These are phyloP conservation scores for Austroboletus novae-zelandiae DNA, from an alignment of 1,284 basidiomycete species.

Conservation along the genomic window DNA sequence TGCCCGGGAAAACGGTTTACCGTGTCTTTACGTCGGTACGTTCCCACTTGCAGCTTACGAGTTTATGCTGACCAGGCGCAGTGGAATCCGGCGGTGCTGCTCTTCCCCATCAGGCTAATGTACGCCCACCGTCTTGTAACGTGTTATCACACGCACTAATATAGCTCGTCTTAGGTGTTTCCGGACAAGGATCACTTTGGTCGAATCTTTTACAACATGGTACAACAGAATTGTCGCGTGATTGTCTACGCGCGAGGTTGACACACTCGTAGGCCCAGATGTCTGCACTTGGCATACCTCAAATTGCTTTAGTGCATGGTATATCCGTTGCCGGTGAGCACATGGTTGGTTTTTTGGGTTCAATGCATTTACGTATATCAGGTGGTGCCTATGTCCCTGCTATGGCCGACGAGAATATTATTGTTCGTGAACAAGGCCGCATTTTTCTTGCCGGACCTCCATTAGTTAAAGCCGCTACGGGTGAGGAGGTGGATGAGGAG, in stretches of 20 bases:
- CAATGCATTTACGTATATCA: slow-evolving; percentile 30
- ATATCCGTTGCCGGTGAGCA: slow-evolving; percentile 83
- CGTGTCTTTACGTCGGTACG: slow-evolving; percentile 89
- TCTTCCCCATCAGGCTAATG: slow-evolving; percentile 89
- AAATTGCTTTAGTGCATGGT: slow-evolving; percentile 91
- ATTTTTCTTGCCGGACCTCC: slow-evolving; percentile 98
- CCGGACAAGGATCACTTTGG: slow-evolving; percentile 94
- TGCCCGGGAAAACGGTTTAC: slow-evolving; percentile 84
- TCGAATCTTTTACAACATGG: slow-evolving; percentile 97
- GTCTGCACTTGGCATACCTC: slow-evolving; percentile 87
- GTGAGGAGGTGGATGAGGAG: slow-evolving; percentile 92
- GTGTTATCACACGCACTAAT: slow-evolving; percentile 10
- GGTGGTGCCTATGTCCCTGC: slow-evolving; percentile 92
- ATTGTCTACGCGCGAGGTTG: slow-evolving; percentile 6
- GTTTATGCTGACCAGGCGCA: slow-evolving; percentile 30
- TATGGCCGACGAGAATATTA: slow-evolving; percentile 96
- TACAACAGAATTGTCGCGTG: slow-evolving; percentile 29
- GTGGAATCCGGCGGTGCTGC: slow-evolving; percentile 95
- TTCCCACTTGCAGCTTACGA: not conserved
- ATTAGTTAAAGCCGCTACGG: slow-evolving; percentile 92
- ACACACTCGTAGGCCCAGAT: slow-evolving; percentile 67
- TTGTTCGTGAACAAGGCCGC: slow-evolving; percentile 89
- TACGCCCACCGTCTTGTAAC: slow-evolving; percentile 29
- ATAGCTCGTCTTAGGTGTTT: slow-evolving; percentile 50
- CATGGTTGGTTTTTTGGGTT: slow-evolving; percentile 1